Evolutionary conservation across 2,329 filamentous ascomycete genomes (phyloP).

Genomic region (Aspergillus aculeatinus): DNA sequence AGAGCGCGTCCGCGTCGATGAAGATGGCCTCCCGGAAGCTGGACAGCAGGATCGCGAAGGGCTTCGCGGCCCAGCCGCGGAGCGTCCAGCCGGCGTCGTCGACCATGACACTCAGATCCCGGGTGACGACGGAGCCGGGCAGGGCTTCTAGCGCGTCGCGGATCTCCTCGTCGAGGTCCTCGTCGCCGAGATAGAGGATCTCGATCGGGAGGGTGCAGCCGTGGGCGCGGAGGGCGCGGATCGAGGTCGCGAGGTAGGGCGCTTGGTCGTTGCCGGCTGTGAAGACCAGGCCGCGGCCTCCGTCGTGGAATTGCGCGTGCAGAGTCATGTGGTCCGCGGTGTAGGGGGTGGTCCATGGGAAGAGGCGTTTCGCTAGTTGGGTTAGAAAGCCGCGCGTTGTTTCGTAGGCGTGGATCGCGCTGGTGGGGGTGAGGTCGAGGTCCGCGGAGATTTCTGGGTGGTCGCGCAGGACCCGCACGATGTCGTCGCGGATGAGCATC

Average conservation of each 20-base stretch:
- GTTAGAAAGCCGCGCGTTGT: slow-evolving; percentile 43
- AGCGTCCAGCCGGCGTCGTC: slow-evolving; percentile 47
- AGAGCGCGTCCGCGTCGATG: slow-evolving; percentile 49
- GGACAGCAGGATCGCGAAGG: slow-evolving; percentile 48
- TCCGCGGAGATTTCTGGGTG: slow-evolving; percentile 20
- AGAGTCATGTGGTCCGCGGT: slow-evolving; percentile 48
- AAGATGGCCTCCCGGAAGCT: slow-evolving; percentile 51
- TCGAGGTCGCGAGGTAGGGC: slow-evolving; percentile 45
- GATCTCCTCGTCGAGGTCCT: slow-evolving; percentile 45
- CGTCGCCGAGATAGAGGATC: slow-evolving; percentile 38
- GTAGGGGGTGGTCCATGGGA: slow-evolving; percentile 36
- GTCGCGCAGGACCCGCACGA: slow-evolving; percentile 40
- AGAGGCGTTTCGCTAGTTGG: slow-evolving; percentile 38
- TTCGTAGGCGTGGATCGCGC: slow-evolving; percentile 44
- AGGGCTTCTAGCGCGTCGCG: slow-evolving; percentile 44
- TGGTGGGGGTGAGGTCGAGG: slow-evolving; percentile 18
- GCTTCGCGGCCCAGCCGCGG: slow-evolving; percentile 49
- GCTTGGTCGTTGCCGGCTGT: slow-evolving; percentile 48
- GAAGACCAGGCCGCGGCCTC: slow-evolving; percentile 46
- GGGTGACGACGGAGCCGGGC: slow-evolving; percentile 43
- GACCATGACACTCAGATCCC: slow-evolving; percentile 48
- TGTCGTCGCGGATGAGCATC: slow-evolving; percentile 40
- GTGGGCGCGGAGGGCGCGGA: slow-evolving; percentile 25
- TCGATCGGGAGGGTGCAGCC: slow-evolving; percentile 22
- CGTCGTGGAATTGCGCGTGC: slow-evolving; percentile 44